Evolutionary conservation across 1,139 yeast species (phyloP).

Genomic region (Pichia terricola): DNA sequence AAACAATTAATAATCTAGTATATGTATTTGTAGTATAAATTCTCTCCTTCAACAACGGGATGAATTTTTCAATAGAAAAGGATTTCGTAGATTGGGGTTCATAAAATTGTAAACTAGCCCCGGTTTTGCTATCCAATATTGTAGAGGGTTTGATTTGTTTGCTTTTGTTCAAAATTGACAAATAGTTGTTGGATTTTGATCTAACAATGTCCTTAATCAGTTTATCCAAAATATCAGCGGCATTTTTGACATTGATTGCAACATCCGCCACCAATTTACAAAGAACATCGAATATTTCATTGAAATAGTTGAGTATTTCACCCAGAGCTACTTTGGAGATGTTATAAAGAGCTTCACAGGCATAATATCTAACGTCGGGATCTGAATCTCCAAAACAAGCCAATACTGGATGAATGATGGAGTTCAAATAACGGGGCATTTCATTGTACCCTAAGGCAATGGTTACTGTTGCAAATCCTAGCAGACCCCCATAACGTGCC

Average conservation of each 20-base stretch:
- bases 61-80: slow-evolving; percentile 78
- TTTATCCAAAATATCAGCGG: slow-evolving; percentile 88
- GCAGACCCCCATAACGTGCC: slow-evolving; percentile 67
- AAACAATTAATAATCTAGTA: slow-evolving; percentile 81
- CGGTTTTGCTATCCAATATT: slow-evolving; percentile 35
- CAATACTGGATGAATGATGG: slow-evolving; percentile 84
- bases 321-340: slow-evolving; percentile 97
- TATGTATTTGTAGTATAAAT: slow-evolving; percentile 90
- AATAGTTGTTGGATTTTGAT: slow-evolving; percentile 86
- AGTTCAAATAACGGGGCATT: slow-evolving; percentile 65
- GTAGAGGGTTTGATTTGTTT: slow-evolving; percentile 37
- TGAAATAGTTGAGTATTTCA: slow-evolving; percentile 81
- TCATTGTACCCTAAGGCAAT: slow-evolving; percentile 68
- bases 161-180: slow-evolving; percentile 47
- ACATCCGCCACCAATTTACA: slow-evolving; percentile 87
- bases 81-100: slow-evolving; percentile 61
- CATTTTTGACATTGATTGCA: slow-evolving; percentile 88
- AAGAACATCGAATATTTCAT: slow-evolving; percentile 87
- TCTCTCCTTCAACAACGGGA: slow-evolving; percentile 82
- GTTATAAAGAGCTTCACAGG: slow-evolving; percentile 92
- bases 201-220: slow-evolving; percentile 91
- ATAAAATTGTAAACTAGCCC: slow-evolving; percentile 55
- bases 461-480: slow-evolving; percentile 70
- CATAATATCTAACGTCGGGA: slow-evolving; percentile 91
- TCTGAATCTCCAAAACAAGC: slow-evolving; percentile 97